Evolutionary conservation across 2,329 filamentous ascomycete genomes (phyloP), one percentile per base, ranked within the genome.

Genomic region (Coniochaeta pulveracea): DNA sequence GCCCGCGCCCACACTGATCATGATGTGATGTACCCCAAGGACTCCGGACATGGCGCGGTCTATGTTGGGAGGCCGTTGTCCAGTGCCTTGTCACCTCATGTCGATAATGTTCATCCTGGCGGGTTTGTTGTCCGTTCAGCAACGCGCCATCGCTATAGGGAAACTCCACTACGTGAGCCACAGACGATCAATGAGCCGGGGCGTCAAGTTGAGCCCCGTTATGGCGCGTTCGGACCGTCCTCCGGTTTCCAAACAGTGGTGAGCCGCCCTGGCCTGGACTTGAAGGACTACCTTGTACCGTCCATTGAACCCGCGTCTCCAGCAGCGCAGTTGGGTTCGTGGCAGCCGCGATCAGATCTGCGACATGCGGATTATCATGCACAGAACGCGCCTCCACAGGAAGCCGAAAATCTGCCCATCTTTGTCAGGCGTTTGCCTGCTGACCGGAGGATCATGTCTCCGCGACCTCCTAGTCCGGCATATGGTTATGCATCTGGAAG

Each of bases 261-360:
- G 26, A 44, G 47, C 12, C 44, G 43, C 30, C 46, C 44, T 33
- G 42, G 37, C n/a, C 28, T 19, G 22, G 48, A 52, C 30, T 48
- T 50, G 18, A 56, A 60, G 41, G 64, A 69, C 24, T 53, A 61
- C 43, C 47, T 65, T 38, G 54, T 69, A 10, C 61, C 46, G 7
- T 69, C 64, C 6, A 60, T 67, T 41, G 66, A 69, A 40, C 56
- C 58, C 14, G 43, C 33, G 6, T 64, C 61, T 21, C 60, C 61
- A n/a, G n/a, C n/a, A n/a, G n/a, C n/a, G n/a, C n/a, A n/a, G 5
- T 43, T 50, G 16, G 27, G 25, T n/a, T 34, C 40, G 16, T 34
- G 38, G 9, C 34, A 35, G 16, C 29, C 30, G 18, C 19, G 28
- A 16, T 19, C 28, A 21, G 28, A 17, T 31, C 17, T 31, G 28